Base-by-base conservation (phyloP, 176 grass and related monocot genomes). In the Olyra latifolia region DNA sequence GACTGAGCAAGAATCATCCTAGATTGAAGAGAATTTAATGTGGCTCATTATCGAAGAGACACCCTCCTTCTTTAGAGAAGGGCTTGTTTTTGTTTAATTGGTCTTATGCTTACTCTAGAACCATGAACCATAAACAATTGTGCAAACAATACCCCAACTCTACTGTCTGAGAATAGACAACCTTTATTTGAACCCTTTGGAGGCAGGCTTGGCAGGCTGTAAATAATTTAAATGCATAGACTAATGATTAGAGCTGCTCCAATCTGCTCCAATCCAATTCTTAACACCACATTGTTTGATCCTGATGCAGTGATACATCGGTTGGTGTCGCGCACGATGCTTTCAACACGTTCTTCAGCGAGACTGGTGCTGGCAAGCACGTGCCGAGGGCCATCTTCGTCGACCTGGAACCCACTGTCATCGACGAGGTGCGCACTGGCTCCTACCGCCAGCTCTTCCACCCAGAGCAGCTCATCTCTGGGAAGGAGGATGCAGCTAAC, bases 291-390 rank as follows among this genome's bases (percentile, higher is more conserved):
- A 22, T 35, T 58, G 61, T 80, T 85, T 76, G 47, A 30, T 77
- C 61, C 44, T 84, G 43, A 7, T 75, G 57, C 74, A 92, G 93
- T 79, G 91, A 92, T 71, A 94, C 84, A 65, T 40, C 89, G 1
- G 84, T 91, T n/a, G 91, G 91, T 0, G 76, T 88, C 23, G 87
- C 89, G 56, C 75, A 87, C 17, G 94, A 97, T 59, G 94, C 94
- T 16, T 97, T 97, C 87, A 97, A 97, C 85, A 97, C 94, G 2
- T 97, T 97, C 79, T 97, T 97, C 84, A 97, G 94, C 6, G 94
- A 97, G 80, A 97, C 94, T 0, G 83, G 91, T 15, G 64, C 94
- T 0, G 94, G 94, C 53, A 92, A 92, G 85, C 94, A 97, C 29
- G 94, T 97, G 59, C 94, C 94, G 1, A 94, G 94, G 74, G 94